Evolutionary conservation across 208 protist species (phyloP), one percentile per base, ranked within the genome.

Genomic region (Trypanosoma mega): DNA sequence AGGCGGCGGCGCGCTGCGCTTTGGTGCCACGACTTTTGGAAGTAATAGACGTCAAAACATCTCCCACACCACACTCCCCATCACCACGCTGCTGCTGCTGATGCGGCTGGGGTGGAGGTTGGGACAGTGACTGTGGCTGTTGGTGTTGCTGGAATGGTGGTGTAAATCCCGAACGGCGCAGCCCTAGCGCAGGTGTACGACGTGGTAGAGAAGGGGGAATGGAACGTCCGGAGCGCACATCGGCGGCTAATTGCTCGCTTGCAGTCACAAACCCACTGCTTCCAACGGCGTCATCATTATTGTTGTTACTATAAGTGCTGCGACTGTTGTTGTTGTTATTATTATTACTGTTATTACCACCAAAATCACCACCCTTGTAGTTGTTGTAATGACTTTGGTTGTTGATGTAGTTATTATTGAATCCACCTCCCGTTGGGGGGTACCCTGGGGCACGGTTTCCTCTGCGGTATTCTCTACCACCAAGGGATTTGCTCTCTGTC

Each of bases 211-310:
- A 57, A 21, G 79, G 67, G 16, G 78, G 31, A 34, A 62, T 63
- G 43, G 77, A 45, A 30, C 78, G 55, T 47, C 74, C 74, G 18
- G 63, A 57, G 26, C 70, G 72, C 18, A 85, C 57, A 58, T 90
- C 83, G 1, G 52, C 48, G 11, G 56, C 57, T 29, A 90, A 65
- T 57, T 85, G 82, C 65, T 86, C 79, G 24, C 60, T 62, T 14
- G 82, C 82, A 2, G 78, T 84, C 1, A 90, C 74, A 51, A 90
- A 90, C n/a, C 80, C 79, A 33, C 59, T 44, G 23, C 23, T 48
- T 34, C 27, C 21, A 44, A 34, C 24, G 7, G 7, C 29, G 21
- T 12, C 11, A 8, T 9, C 21, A 54, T n/a, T 33, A 18, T 6
- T 20, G 37, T 24, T 33, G 31, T 20, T 20, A 54, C 26, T 20